Conservation (phyloP, 176 grass and related monocot species). For the Oryza glaberrima region DNA sequence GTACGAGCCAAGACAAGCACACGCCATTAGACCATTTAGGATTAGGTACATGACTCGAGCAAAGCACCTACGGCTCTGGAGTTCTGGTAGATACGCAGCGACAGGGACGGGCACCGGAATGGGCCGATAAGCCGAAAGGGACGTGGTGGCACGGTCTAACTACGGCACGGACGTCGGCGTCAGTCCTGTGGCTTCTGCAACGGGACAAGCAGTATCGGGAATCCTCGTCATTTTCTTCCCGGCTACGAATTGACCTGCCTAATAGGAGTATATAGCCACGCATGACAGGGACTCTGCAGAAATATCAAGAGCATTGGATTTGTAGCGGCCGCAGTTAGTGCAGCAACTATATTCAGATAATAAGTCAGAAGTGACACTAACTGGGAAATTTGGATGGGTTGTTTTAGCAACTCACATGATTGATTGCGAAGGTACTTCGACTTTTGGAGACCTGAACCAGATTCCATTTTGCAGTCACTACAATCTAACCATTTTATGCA, state of each 20-base stretch:
- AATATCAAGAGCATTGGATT: neutral
- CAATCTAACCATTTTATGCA: neutral
- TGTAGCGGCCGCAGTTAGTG: neutral
- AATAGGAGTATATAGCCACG: neutral
- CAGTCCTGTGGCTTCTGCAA: neutral
- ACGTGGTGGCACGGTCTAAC: neutral
- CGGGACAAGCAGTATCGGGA: slow-evolving; percentile 7
- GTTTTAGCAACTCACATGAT: neutral
- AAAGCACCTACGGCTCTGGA: neutral
- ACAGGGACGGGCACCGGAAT: slow-evolving; percentile 3
- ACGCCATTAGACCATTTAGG: neutral
- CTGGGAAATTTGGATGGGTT: neutral
- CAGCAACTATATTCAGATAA: neutral
- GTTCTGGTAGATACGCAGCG: slow-evolving; percentile 2
- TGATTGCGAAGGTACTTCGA: neutral
- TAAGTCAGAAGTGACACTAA: neutral
- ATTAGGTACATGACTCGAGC: neutral
- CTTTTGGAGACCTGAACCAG: neutral
- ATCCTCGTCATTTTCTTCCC: neutral
- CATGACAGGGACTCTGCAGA: neutral
- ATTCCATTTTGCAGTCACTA: neutral
- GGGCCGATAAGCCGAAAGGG: neutral
- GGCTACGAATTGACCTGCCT: neutral
- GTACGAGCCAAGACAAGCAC: too few species aligned
- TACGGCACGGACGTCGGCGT: slow-evolving; percentile 6